Base-by-base conservation (phyloP, 225 moss, liverwort and hornwort species). In the Neckera pumila region DNA sequence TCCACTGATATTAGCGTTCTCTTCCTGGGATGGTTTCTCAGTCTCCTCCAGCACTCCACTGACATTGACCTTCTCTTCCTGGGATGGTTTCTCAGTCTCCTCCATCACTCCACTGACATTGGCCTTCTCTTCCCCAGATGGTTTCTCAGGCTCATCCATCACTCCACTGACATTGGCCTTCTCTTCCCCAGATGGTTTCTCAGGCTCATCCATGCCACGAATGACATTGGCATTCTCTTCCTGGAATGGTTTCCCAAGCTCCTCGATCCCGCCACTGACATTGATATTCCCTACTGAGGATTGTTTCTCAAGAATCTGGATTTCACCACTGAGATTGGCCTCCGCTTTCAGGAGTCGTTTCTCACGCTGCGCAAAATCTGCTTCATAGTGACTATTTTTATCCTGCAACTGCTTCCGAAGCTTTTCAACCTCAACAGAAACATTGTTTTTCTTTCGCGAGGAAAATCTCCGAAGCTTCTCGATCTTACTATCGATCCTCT, bases 31-130 rank as follows among this genome's bases (percentile, higher is more conserved):
- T 76, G 1, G 76, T 54, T 36, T 54, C 76, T 54, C 54, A 54
- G 9, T 14, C 53, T 76, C 54, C 33, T 49, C 75, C 0, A 33
- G 8, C 75, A 0, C 33, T 0, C 1, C 75, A 75, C 51, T 75
- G 51, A 1, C 20, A 51, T 49, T 0, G 5, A 51, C 49, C 0
- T 33, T 75, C 75, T 75, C 75, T 75, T 75, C 75, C 75, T 7
- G 0, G 1, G 0, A 0, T 20, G 19, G 20, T 75, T 31, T 75
- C 36, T 60, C 47, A 14, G 12, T 11, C 75, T 74, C 72, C 60
- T 61, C 60, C 1, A 36, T 36, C 47, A 38, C 63, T 43, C 75
- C 11, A 83, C 30, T 53, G 33, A 74, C 42, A 42, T 54, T 34
- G n/a, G 64, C 64, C 26, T 76, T 34, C 61, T 34, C 60, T 47